Conservation (phyloP, 2,329 filamentous ascomycete genomes). For the Capronia coronata region DNA sequence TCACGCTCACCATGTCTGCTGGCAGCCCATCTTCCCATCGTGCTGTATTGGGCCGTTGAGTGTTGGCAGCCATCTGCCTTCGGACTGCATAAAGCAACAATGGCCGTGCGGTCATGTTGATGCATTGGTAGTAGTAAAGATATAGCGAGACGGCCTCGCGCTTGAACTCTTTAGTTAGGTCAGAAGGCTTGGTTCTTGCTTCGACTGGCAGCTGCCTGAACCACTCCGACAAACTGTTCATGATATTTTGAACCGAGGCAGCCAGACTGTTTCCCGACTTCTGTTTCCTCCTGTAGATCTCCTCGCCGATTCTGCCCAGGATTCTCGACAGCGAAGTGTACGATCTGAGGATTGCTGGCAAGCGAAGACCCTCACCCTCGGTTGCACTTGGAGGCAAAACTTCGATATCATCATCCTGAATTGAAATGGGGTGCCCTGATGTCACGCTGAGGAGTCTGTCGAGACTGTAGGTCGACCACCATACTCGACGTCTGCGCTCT, state of each 20-base stretch:
- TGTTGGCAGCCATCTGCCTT: constrained; percentile 38
- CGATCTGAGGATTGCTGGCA: constrained; percentile 44
- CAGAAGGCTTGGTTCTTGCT: constrained; percentile 46
- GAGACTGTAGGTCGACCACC: constrained; percentile 54
- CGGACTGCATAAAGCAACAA: constrained; percentile 51
- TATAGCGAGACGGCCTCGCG: constrained; percentile 49
- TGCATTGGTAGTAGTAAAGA: constrained; percentile 52
- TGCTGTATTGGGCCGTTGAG: constrained; percentile 32
- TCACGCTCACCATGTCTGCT: constrained; percentile 45
- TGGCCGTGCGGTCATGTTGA: constrained; percentile 52
- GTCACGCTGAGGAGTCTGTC: constrained; percentile 50
- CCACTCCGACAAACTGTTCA: constrained; percentile 47
- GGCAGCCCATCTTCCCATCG: constrained; percentile 47
- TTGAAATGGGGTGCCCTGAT: constrained; percentile 50
- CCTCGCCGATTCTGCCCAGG: constrained; percentile 45
- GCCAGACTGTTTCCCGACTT: constrained; percentile 46
- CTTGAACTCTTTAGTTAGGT: constrained; percentile 38
- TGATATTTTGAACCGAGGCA: constrained; percentile 47
- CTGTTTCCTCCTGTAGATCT: constrained; percentile 46
- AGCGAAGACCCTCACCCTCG: constrained; percentile 35
- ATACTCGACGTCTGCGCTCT: constrained; percentile 48
- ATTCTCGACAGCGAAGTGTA: constrained; percentile 51
- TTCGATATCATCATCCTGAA: constrained; percentile 50
- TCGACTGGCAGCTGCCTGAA: constrained; percentile 44
- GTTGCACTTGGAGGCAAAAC: constrained; percentile 35